phyloP scores from a whole-genome alignment of 768 basidiomycete genomes.

The Kwoniella mangroviensis region DNA sequence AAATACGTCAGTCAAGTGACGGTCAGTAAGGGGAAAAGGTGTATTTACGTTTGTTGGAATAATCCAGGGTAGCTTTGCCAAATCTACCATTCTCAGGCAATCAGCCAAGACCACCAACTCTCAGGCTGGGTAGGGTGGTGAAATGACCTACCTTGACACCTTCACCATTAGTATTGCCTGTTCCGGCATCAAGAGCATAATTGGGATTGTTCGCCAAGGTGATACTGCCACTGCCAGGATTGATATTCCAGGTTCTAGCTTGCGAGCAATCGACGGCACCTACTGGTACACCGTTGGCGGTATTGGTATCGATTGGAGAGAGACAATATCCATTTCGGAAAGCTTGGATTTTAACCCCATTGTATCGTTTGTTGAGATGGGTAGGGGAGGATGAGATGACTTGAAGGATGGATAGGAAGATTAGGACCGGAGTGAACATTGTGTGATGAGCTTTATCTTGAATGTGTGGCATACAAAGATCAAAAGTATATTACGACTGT shows the following conservation, averaged over 20 bases:
- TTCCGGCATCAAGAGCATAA: conserved; percentile 27
- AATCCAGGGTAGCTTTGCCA: conserved; percentile 30
- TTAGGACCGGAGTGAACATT: not conserved
- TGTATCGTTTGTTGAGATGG: conserved; percentile 12
- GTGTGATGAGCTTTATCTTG: too few species aligned
- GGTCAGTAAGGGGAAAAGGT: not conserved
- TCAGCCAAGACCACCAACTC: not conserved
- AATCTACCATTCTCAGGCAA: not conserved
- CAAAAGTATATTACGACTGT: too few species aligned
- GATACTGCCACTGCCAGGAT: conserved; percentile 20
- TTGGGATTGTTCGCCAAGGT: not conserved
- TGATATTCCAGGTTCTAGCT: conserved; percentile 32
- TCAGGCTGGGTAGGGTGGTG: too few species aligned
- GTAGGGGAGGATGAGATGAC: not conserved
- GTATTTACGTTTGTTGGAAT: conserved; percentile 25
- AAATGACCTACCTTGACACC: conserved; percentile 16
- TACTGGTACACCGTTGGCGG: conserved; percentile 12
- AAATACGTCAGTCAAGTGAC: not conserved
- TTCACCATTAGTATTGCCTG: conserved; percentile 17
- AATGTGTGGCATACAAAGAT: too few species aligned
- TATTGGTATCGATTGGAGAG: conserved; percentile 1
- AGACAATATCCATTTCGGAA: conserved; percentile 25
- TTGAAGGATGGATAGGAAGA: not conserved
- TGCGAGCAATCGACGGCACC: conserved; percentile 15
- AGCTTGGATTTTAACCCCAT: conserved; percentile 25